These are phyloP conservation scores for Cyclotella sp. DNA, from an alignment of 108 stramenopile species.

Conservation along the genomic window DNA sequence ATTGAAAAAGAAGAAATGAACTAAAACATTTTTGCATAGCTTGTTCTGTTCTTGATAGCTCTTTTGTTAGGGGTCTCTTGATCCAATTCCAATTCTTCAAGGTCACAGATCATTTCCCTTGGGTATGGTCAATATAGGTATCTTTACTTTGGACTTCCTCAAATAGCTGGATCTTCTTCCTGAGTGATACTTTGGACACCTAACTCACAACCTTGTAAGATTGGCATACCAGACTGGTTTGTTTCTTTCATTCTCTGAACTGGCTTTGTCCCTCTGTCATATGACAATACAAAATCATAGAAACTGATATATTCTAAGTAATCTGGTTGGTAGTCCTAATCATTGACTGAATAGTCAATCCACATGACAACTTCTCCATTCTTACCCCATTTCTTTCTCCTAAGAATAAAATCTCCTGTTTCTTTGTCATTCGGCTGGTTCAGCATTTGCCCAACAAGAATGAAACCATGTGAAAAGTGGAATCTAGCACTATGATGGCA, in stretches of 20 bases:
- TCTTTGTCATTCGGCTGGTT: slow-evolving; percentile 5
- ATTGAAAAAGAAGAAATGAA: too few relatives aligned
- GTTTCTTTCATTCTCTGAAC: neutral
- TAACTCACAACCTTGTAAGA: neutral
- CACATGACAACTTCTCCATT: neutral
- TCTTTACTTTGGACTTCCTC: too few relatives aligned
- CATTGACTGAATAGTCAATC: neutral
- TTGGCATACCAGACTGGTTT: neutral
- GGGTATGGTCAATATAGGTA: too few relatives aligned
- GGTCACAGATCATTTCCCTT: too few relatives aligned
- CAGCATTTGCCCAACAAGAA: slow-evolving; percentile 13
- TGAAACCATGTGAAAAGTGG: slow-evolving; percentile 20
- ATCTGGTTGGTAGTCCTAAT: neutral
- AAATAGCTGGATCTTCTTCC: too few relatives aligned
- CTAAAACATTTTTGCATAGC: too few relatives aligned
- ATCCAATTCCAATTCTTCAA: too few relatives aligned
- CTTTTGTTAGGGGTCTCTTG: too few relatives aligned
- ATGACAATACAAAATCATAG: neutral
- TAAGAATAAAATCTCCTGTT: slow-evolving; percentile 3
- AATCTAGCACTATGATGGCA: too few relatives aligned
- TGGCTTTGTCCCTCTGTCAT: neutral
- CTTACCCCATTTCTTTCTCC: neutral
- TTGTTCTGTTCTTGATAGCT: too few relatives aligned
- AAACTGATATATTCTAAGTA: neutral
- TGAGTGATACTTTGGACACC: neutral